phyloP scores from a whole-genome alignment of 495 filamentous ascomycete species.

The Pyrenopolyporus hunteri region DNA sequence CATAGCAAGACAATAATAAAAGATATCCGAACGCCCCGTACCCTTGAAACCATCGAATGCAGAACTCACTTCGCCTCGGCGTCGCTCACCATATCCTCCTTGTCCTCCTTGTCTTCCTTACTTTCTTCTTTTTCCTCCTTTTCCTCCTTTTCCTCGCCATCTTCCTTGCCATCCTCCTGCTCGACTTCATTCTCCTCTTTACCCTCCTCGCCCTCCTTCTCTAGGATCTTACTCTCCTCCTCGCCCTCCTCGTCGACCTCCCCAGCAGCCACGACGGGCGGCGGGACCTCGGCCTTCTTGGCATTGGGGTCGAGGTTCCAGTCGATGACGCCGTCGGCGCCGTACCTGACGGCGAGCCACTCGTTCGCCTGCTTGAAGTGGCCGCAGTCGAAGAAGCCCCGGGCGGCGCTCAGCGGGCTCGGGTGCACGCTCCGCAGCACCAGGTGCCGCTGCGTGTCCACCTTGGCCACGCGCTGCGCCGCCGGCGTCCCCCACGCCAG shows the following conservation, averaged over 20 bases:
- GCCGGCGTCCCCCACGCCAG: constrained; percentile 90
- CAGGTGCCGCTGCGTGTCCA: constrained; percentile 73
- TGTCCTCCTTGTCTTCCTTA: not conserved
- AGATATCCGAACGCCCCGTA: constrained; percentile 11
- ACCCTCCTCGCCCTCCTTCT: constrained; percentile 32
- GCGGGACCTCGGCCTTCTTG: constrained; percentile 10
- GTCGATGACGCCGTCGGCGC: constrained; percentile 77
- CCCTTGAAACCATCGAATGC: not conserved
- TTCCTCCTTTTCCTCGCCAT: constrained; percentile 4
- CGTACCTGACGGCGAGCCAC: constrained; percentile 81
- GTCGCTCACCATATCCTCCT: not conserved
- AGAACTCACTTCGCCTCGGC: constrained; percentile 7
- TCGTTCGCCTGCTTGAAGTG: constrained; percentile 91
- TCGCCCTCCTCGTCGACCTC: constrained; percentile 20
- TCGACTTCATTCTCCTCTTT: not conserved
- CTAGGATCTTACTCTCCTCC: constrained; percentile 33
- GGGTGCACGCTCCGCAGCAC: constrained; percentile 89
- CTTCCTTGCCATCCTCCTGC: not conserved
- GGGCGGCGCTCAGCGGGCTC: constrained; percentile 79
- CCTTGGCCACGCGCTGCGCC: constrained; percentile 69
- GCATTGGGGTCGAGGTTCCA: constrained; percentile 71
- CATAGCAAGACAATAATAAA: constrained; percentile 7
- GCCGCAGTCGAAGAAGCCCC: constrained; percentile 83
- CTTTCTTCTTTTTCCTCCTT: not conserved
- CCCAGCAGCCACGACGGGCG: constrained; percentile 25